Base-by-base conservation (phyloP, 2,329 filamentous ascomycete genomes). In the Microascus cirrosus region DNA sequence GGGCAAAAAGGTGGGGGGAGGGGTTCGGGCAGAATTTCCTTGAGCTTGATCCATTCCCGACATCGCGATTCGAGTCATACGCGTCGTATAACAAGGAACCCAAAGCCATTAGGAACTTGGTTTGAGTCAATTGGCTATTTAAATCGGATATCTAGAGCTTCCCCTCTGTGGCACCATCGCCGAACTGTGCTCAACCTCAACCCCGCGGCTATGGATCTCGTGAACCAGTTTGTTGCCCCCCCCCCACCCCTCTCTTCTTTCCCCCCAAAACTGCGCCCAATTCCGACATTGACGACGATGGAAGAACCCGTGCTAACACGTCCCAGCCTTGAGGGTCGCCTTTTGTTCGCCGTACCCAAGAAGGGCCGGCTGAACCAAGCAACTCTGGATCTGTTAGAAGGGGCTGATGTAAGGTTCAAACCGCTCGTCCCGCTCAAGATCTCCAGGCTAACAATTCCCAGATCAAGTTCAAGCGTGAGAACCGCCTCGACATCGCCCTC, bases 301-400 rank as follows among this genome's bases (percentile, higher is more conserved):
- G 32, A 52, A 48, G 20, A 39, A 58, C 36, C 54, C n/a, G 56
- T 51, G 35, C 52, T 55, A 53, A 50, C 53, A 39, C 39, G 39
- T 52, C 54, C 61, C 58, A 95, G 91, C 77, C 81, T 96, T 70
- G 90, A 94, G 79, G 92, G 93, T 69, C 88, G 94, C 63, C 82
- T 97, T 59, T 83, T 97, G 62, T 96, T 99, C 70, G 94, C 94
- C 61, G 90, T 99, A n/a, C 94, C 94, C 61, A 99, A 99, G 77
- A 99, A 99, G 87, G 94, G 94, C 62, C 89, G 94, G 59, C 85
- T 99, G 58, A 89, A 96, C 73, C 83, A 90, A 74, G 84, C 90
- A 59, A 85, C 89, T 58, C 83, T 99, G 55, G 91, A 97, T 71
- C 85, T 99, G 56, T 87, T 99, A 58, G 82, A 92, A 68, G 94